Base-by-base conservation (phyloP, 73 alveolate species). In the Diophrys sp. region DNA sequence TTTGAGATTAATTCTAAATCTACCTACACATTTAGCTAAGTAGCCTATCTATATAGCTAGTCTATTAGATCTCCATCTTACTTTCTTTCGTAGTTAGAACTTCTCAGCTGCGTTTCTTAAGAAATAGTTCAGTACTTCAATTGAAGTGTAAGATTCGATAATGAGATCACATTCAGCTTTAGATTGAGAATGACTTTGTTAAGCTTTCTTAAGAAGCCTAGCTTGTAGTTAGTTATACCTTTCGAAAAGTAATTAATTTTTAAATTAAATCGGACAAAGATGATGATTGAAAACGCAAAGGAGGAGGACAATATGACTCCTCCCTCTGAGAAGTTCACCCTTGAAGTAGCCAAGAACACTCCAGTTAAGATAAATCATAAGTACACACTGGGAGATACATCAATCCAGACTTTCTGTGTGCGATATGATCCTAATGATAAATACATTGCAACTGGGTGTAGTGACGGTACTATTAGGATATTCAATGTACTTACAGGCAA, bases 371-470 rank as follows among this genome's bases (percentile, higher is more conserved):
- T 84, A 23, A 70, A 80, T 28, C 82, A 84, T 66, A 84, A 84
- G 34, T 80, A 75, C 78, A 82, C 83, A 26, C 77, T 91, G 29
- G 97, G 97, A 29, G 91, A 78, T 54, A 69, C 95, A n/a, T 79
- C 78, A 26, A 77, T 85, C 14, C 78, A 85, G 78, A 86, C 94
- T 11, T 90, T 88, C 82, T 90, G 96, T 53, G 97, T 94, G 33
- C 75, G 96, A 70, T 94, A 80, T 87, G 94, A 88, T 71, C 88
- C 89, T 33, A 83, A 88, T 28, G 98, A 94, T 78, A 91, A 91
- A 73, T 94, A 91, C 75, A 84, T 94, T 57, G 98, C 98, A 8
- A 92, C 97, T 24, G 97, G 94, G 27, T 67, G 55, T 34, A 32
- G 72, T 24, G 73, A 54, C 68, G 98, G 98, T 1, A 70, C 95